Percentiles rank a stretch among this genome's conserved stretches.
Evolutionary conservation across 345 rosid species (phyloP).

Genomic region (Hirschfeldia incana): DNA sequence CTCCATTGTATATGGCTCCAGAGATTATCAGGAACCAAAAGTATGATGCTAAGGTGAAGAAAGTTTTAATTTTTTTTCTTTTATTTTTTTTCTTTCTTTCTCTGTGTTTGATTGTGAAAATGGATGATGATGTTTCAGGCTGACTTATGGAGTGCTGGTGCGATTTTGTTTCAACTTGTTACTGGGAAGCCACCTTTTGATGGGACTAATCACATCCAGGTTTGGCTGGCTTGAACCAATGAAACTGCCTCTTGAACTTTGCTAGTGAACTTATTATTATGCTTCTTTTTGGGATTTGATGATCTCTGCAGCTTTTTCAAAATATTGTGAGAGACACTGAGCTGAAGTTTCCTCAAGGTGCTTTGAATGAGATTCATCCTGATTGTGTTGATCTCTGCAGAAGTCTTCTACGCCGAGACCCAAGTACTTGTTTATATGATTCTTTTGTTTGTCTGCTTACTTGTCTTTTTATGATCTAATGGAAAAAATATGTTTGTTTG

Average conservation of each 20-base stretch:
- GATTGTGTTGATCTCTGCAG: conserved; percentile 78
- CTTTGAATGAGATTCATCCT: conserved; percentile 57
- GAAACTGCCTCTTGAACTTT: conserved; percentile 2
- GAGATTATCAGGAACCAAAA: conserved; percentile 76
- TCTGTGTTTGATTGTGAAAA: neutral
- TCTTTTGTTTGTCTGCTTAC: neutral
- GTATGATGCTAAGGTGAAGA: conserved; percentile 87
- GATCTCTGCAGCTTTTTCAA: conserved; percentile 64
- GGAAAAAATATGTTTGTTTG: neutral
- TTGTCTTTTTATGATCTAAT: neutral
- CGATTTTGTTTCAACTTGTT: conserved; percentile 76
- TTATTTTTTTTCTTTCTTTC: neutral
- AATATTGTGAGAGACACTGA: conserved; percentile 69
- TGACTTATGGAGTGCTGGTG: conserved; percentile 93
- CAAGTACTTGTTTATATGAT: conserved; percentile 47
- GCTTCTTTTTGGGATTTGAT: conserved; percentile 6
- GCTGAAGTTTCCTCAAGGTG: conserved; percentile 65
- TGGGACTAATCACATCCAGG: conserved; percentile 75
- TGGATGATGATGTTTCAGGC: conserved; percentile 49
- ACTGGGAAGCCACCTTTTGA: conserved; percentile 81
- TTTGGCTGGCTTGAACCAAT: neutral
- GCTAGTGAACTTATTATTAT: conserved; percentile 10
- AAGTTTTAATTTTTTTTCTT: neutral
- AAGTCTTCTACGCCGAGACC: conserved; percentile 64
- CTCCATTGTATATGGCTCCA: conserved; percentile 91